Evolutionary conservation across 805 yeast species (phyloP), one percentile per base, ranked within the genome.

Genomic region (Pichia eremophila): DNA sequence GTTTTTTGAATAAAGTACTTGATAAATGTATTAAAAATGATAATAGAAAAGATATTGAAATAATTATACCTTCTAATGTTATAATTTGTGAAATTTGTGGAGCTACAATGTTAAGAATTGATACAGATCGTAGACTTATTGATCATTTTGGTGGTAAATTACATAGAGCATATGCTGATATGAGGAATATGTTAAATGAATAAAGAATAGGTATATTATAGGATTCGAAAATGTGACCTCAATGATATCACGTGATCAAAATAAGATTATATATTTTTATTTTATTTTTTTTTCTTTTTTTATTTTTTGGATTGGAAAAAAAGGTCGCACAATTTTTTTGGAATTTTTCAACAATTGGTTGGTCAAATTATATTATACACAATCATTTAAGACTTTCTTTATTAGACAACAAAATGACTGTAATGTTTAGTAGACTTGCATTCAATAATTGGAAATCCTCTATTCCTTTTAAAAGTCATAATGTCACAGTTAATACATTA

Each of bases 341-440:
- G 25, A 5, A 22, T 22, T 22, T 22, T 22, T 22, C 25, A 19
- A 19, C 4, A n/a, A n/a, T 29, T 29, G 32, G 32, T 22, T n/a
- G n/a, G n/a, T n/a, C n/a, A n/a, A n/a, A n/a, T n/a, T n/a, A n/a
- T n/a, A n/a, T n/a, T n/a, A n/a, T n/a, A n/a, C n/a, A n/a, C n/a
- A n/a, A n/a, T n/a, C n/a, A n/a, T n/a, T n/a, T n/a, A n/a, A n/a
- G 14, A 29, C 17, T 34, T 34, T 15, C 36, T 15, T 34, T 34
- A 7, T n/a, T 7, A 12, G 12, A 14, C 12, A 12, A 8, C 36
- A 34, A 15, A 4, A 34, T 34, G 36, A 18, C 36, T 34, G 36
- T 34, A 34, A 46, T 46, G 40, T 46, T 46, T 31, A 37, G 42
- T 25, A 46, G 29, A 43, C n/a, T 42, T 29, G 32, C 49, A 12